phyloP scores from a whole-genome alignment of 768 basidiomycete species.

The Rhodotorula babjevae region DNA sequence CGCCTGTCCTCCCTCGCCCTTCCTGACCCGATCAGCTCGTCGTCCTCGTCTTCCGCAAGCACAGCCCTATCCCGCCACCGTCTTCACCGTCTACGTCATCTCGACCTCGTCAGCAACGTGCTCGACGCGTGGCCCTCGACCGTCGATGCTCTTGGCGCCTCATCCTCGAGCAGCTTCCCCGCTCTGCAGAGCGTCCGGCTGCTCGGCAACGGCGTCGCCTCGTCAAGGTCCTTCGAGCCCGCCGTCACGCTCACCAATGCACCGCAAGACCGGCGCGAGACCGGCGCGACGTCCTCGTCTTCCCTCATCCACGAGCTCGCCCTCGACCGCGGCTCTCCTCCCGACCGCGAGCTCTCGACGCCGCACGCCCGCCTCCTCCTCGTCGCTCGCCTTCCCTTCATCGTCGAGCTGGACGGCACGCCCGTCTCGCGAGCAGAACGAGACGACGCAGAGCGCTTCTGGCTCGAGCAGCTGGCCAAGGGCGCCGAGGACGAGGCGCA shows the following conservation, averaged over 20 bases:
- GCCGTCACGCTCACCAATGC: too few species aligned
- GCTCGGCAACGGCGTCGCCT: too few species aligned
- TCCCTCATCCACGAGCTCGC: too few species aligned
- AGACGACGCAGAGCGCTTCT: constrained; percentile 75
- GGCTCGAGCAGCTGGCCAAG: constrained; percentile 62
- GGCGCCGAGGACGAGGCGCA: constrained; percentile 43
- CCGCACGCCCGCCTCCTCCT: constrained; percentile 58
- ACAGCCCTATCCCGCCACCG: too few species aligned
- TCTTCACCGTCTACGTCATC: constrained; percentile 47
- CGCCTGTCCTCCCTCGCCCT: constrained; percentile 52
- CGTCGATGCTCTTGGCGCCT: constrained; percentile 48
- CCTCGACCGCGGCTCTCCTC: not conserved
- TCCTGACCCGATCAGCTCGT: constrained; percentile 57
- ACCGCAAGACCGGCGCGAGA: too few species aligned
- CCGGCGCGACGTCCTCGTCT: not conserved
- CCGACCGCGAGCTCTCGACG: constrained; percentile 41
- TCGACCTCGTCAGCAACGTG: not conserved
- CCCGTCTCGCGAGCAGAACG: constrained; percentile 69
- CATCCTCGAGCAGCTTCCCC: constrained; percentile 14
- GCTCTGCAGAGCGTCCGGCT: not conserved
- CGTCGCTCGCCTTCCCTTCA: constrained; percentile 64
- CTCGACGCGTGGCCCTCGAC: too few species aligned
- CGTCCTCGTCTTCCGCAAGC: constrained; percentile 52
- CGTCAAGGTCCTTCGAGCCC: too few species aligned
- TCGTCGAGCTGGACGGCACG: constrained; percentile 62